A percentile compares a stretch with the other conserved stretches of the same genome.
These are phyloP conservation scores for Fusarium luffae DNA, from an alignment of 2,329 filamentous ascomycete species.

Conservation along the genomic window DNA sequence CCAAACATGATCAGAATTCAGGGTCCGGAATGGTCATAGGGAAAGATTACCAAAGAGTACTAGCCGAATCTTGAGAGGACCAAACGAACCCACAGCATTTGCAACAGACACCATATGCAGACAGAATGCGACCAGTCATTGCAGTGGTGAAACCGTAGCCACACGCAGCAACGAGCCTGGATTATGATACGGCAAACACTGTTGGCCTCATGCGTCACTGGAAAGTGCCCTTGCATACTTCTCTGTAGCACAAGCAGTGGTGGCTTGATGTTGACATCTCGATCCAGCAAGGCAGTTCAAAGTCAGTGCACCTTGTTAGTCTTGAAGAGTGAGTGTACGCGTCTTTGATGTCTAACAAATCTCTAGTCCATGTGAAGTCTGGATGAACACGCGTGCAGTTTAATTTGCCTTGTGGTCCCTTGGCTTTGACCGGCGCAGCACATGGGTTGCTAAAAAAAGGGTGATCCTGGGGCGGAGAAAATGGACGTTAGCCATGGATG, in stretches of 20 bases:
- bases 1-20: neutral
- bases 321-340: slow-evolving; percentile 6
- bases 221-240: slow-evolving; percentile 19
- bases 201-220: slow-evolving; percentile 22
- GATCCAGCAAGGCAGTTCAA: slow-evolving; percentile 13
- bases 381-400: slow-evolving; percentile 27
- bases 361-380: slow-evolving; percentile 10
- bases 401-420: slow-evolving; percentile 28
- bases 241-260: slow-evolving; percentile 10
- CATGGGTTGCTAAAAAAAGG: slow-evolving; percentile 42
- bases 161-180: slow-evolving; percentile 19
- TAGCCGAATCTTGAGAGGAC: neutral
- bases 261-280: slow-evolving; percentile 25
- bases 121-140: slow-evolving; percentile 16
- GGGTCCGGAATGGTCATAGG: neutral
- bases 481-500: neutral
- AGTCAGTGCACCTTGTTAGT: neutral
- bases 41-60: neutral
- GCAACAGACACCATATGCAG: neutral
- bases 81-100: neutral
- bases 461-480: slow-evolving; percentile 19
- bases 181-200: slow-evolving; percentile 5
- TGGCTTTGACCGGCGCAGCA: slow-evolving; percentile 15
- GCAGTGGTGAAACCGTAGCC: slow-evolving; percentile 31
- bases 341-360: neutral